Evolutionary conservation across 331 rosid genomes (phyloP).

Genomic region (Dryas integrifolia): DNA sequence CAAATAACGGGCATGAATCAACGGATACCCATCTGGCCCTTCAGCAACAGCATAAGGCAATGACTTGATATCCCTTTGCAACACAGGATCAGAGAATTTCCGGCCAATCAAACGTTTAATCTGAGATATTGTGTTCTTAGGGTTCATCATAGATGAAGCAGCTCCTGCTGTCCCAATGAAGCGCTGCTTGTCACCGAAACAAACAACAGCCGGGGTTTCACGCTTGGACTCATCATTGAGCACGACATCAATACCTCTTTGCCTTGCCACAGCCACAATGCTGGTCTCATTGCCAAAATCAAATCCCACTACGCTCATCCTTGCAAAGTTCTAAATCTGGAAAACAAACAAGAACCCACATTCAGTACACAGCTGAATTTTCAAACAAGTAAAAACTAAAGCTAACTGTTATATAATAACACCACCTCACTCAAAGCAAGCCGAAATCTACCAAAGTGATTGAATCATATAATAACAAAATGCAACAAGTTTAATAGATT

Average conservation of each 20-base stretch:
- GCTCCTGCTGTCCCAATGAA: slow-evolving; percentile 96
- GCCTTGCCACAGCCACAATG: slow-evolving; percentile 96
- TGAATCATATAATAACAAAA: not conserved
- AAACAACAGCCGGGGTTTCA: slow-evolving; percentile 85
- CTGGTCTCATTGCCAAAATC: slow-evolving; percentile 95
- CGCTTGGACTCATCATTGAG: slow-evolving; percentile 96
- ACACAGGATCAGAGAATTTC: slow-evolving; percentile 66
- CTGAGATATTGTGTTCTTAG: slow-evolving; percentile 82
- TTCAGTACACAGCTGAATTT: not conserved
- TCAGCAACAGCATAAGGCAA: slow-evolving; percentile 69
- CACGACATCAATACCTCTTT: slow-evolving; percentile 91
- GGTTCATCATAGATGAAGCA: slow-evolving; percentile 90
- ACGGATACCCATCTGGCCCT: slow-evolving; percentile 87
- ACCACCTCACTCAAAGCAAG: not conserved
- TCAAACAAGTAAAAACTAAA: not conserved
- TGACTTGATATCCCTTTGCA: slow-evolving; percentile 70
- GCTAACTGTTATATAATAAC: not conserved
- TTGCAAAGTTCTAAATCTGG: slow-evolving; percentile 30
- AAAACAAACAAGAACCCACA: not conserved
- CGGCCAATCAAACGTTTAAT: slow-evolving; percentile 70
- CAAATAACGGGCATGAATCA: slow-evolving; percentile 67
- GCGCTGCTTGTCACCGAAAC: slow-evolving; percentile 91
- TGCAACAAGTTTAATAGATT: not conserved
- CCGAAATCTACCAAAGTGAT: not conserved
- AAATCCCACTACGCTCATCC: slow-evolving; percentile 96